A percentile compares a stretch with the other conserved stretches of the same genome.
Conservation (phyloP, 768 basidiomycete genomes). For the Kwoniella sp. region DNA sequence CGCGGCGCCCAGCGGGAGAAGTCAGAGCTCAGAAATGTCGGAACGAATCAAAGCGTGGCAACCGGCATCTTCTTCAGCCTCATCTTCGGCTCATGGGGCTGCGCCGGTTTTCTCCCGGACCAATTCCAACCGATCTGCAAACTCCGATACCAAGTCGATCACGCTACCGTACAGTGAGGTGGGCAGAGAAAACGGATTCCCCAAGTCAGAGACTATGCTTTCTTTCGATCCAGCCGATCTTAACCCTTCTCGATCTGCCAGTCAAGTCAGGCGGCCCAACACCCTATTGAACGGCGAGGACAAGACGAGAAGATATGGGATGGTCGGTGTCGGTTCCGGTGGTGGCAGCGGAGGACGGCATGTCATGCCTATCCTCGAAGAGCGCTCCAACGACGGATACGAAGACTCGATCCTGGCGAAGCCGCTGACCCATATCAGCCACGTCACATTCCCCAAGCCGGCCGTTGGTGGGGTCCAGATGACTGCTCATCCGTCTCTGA, state of each 20-base stretch:
- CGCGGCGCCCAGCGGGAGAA: background rate
- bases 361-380: constrained; percentile 26
- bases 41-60: constrained; percentile 38
- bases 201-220: constrained; percentile 33
- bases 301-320: constrained; percentile 18
- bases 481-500: constrained; percentile 5
- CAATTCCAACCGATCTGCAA: constrained; percentile 23
- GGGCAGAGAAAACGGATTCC: constrained; percentile 10
- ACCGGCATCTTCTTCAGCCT: constrained; percentile 9
- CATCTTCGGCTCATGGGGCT: constrained; percentile 22
- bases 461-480: constrained; percentile 32
- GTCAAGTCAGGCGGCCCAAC: constrained; percentile 44
- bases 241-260: constrained; percentile 53
- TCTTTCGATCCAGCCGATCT: constrained; percentile 53
- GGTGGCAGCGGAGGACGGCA: background rate
- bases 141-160: constrained; percentile 5
- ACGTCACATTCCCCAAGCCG: constrained; percentile 49
- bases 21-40: constrained; percentile 10
- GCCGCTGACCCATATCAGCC: constrained; percentile 43
- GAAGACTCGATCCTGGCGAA: constrained; percentile 9
- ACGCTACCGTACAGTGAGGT: constrained; percentile 13
- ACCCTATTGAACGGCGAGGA: constrained; percentile 11
- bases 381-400: constrained; percentile 10
- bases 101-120: constrained; percentile 36
- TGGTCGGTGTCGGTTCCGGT: constrained; percentile 4